These are phyloP conservation scores for Termitomyces sp. DNA, from an alignment of 768 basidiomycete species.

Conservation along the genomic window DNA sequence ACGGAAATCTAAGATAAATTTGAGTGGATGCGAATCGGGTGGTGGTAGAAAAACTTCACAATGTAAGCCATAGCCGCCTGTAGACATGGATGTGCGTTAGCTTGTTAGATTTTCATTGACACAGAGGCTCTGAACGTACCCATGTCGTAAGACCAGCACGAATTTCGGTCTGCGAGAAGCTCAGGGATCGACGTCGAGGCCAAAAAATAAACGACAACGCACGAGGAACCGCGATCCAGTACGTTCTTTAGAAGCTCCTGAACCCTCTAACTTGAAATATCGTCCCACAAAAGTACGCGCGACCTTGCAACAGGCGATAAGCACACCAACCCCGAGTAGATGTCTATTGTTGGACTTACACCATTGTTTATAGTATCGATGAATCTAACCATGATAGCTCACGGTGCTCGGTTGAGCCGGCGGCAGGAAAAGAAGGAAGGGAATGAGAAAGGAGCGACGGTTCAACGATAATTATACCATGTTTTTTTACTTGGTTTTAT, in stretches of 20 bases:
- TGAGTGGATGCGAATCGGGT: not conserved
- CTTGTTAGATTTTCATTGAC: not conserved
- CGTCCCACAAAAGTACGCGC: constrained; percentile 48
- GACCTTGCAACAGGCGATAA: constrained; percentile 26
- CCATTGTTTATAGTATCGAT: constrained; percentile 23
- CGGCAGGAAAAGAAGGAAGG: not conserved
- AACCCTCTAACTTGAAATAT: constrained; percentile 75
- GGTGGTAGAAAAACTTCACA: constrained; percentile 32
- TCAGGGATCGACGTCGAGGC: not conserved
- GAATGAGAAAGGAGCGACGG: not conserved
- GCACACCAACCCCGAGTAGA: not conserved
- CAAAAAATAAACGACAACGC: constrained; percentile 7
- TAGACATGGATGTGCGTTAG: constrained; percentile 4
- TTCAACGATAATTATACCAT: not conserved
- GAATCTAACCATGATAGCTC: constrained; percentile 18
- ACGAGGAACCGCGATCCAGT: constrained; percentile 61
- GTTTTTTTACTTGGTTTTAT: constrained; percentile 6
- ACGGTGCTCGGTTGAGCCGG: constrained; percentile 5
- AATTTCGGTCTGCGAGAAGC: constrained; percentile 56
- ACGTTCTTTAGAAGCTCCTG: constrained; percentile 60
- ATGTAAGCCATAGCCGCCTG: constrained; percentile 86
- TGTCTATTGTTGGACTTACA: constrained; percentile 17
- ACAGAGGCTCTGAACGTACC: constrained; percentile 37
- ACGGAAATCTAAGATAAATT: constrained; percentile 61
- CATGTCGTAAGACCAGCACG: constrained; percentile 81